Percentiles rank a stretch among this genome's conserved stretches.
Evolutionary conservation across 23 red algal species (phyloP).

Genomic region (Chondrus crispus): DNA sequence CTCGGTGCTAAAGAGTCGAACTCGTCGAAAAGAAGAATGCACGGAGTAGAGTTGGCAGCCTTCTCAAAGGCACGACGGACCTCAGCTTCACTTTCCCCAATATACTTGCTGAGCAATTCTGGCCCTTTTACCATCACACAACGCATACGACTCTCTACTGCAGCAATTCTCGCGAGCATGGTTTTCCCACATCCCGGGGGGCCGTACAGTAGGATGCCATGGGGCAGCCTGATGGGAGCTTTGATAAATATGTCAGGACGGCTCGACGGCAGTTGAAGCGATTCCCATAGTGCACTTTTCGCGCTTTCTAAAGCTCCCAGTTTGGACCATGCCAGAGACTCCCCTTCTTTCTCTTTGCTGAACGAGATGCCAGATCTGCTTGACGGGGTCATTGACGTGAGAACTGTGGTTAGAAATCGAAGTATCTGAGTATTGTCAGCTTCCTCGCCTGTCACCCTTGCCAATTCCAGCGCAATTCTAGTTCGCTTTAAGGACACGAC

Average conservation of each 20-base stretch:
- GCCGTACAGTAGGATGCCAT: constrained; percentile 86
- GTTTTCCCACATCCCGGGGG: constrained; percentile 95
- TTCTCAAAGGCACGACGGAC: constrained; percentile 84
- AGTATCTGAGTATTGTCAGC: not conserved
- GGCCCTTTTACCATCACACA: constrained; percentile 77
- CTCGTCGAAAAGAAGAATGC: constrained; percentile 94
- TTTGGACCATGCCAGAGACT: constrained; percentile 62
- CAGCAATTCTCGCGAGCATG: constrained; percentile 73
- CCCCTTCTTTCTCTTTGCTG: not conserved
- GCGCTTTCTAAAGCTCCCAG: constrained; percentile 81
- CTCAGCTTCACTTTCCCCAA: constrained; percentile 81
- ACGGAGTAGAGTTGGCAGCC: constrained; percentile 62
- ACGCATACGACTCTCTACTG: constrained; percentile 76
- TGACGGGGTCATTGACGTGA: constrained; percentile 32
- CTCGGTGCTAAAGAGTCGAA: constrained; percentile 81
- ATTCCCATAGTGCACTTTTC: constrained; percentile 88
- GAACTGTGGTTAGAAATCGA: not conserved
- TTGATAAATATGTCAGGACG: constrained; percentile 74
- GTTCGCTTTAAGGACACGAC: not conserved
- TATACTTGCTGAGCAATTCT: constrained; percentile 76
- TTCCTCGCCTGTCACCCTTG: not conserved
- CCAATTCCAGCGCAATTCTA: not conserved
- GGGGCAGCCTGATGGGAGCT: constrained; percentile 87
- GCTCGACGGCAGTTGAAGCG: constrained; percentile 86
- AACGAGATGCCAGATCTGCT: constrained; percentile 44